phyloP scores from a whole-genome alignment of 495 filamentous ascomycete genomes.

The Lasiosphaeria hispida region DNA sequence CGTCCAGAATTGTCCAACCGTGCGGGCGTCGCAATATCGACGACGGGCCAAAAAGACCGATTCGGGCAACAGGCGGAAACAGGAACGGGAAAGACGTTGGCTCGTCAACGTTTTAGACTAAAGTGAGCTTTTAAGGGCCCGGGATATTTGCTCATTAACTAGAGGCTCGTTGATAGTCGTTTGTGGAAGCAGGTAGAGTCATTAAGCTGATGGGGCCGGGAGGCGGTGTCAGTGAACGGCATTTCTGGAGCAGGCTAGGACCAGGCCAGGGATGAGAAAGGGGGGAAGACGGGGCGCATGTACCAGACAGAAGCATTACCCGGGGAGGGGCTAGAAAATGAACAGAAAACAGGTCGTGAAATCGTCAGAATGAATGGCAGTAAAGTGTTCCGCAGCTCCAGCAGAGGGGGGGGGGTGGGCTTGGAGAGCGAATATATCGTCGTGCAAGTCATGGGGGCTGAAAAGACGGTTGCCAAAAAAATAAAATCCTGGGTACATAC shows the following conservation, averaged over 20 bases:
- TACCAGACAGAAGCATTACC: constrained; percentile 12
- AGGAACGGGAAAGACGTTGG: background rate
- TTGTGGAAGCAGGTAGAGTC: constrained; percentile 3
- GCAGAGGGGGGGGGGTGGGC: constrained; percentile 3
- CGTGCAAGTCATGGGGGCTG: constrained; percentile 10
- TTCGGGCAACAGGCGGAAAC: constrained; percentile 1
- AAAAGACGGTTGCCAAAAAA: constrained; percentile 18
- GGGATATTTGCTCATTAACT: constrained; percentile 8
- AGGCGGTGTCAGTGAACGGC: constrained; percentile 5
- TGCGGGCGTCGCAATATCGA: constrained; percentile 14
- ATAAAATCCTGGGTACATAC: background rate
- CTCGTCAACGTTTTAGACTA: constrained; percentile 16
- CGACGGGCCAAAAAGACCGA: constrained; percentile 8
- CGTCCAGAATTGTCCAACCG: constrained; percentile 14
- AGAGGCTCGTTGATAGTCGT: constrained; percentile 2
- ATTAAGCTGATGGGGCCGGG: constrained; percentile 7
- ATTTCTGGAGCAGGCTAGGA: background rate
- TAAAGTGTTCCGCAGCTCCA: constrained; percentile 3
- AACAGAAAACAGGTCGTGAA: constrained; percentile 10
- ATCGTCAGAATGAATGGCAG: constrained; percentile 8
- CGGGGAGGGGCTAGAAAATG: background rate
- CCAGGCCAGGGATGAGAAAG: constrained; percentile 9
- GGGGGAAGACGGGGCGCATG: constrained; percentile 4
- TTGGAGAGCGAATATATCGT: constrained; percentile 13
- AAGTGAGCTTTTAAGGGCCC: constrained; percentile 1